A percentile compares a stretch with the other conserved stretches of the same genome.
phyloP scores from a whole-genome alignment of 2,329 filamentous ascomycete genomes.

The Fusarium xyrophilum region DNA sequence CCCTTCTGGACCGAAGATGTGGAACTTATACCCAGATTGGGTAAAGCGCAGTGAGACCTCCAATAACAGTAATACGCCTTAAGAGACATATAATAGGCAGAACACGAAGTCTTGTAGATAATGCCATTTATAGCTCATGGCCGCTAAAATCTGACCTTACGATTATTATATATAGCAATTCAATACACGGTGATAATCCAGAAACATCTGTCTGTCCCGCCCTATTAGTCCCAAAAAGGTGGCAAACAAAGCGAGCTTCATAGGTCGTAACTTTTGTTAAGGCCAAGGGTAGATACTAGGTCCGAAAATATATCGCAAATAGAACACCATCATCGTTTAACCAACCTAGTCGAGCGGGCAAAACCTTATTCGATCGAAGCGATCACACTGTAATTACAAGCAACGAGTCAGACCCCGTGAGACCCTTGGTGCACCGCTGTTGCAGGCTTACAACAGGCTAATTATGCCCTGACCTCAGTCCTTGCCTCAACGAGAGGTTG shows the following conservation, averaged over 20 bases:
- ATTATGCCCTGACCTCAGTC: background rate
- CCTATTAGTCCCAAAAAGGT: fast-evolving
- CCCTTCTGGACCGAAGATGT: fast-evolving
- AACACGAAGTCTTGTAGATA: fast-evolving
- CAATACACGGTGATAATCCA: fast-evolving
- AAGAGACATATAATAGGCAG: fast-evolving
- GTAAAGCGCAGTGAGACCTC: fast-evolving
- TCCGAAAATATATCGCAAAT: background rate
- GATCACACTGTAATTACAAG: fast-evolving
- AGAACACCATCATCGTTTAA: background rate
- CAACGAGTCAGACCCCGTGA: fast-evolving
- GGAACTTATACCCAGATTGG: background rate
- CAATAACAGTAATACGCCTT: background rate
- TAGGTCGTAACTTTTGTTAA: fast-evolving
- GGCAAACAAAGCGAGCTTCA: fast-evolving
- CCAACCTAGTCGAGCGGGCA: background rate
- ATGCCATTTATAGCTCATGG: fast-evolving
- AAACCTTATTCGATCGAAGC: fast-evolving
- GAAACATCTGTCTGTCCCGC: no score
- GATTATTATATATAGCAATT: fast-evolving
- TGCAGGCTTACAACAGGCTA: background rate
- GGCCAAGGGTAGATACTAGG: fast-evolving
- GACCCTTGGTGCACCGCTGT: background rate
- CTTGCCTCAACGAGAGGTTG: fast-evolving
- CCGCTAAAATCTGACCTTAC: background rate